phyloP scores from a whole-genome alignment of 2,329 filamentous ascomycete genomes.

The Diaporthe sp. region DNA sequence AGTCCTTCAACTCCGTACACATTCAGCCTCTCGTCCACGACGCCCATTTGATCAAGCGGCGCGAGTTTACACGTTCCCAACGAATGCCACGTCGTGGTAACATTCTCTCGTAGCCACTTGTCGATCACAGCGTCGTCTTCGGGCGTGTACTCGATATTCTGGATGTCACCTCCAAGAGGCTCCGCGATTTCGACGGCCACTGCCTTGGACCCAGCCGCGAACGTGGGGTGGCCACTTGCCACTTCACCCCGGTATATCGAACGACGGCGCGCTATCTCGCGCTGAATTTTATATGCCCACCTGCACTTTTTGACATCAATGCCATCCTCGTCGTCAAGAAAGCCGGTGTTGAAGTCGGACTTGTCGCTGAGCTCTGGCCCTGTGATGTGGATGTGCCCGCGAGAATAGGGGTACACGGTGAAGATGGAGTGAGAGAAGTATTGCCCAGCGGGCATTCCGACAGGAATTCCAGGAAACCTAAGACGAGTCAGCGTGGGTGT shows the following conservation, averaged over 20 bases:
- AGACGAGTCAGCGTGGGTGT: not conserved
- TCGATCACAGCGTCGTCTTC: constrained; percentile 64
- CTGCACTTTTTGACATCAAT: constrained; percentile 72
- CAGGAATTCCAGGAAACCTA: constrained; percentile 60
- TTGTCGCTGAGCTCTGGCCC: constrained; percentile 59
- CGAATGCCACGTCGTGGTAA: constrained; percentile 58
- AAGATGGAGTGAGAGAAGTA: constrained; percentile 68
- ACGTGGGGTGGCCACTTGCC: constrained; percentile 58
- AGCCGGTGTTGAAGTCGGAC: constrained; percentile 70
- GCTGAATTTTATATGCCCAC: constrained; percentile 72
- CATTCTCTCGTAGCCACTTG: constrained; percentile 53
- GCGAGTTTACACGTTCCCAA: constrained; percentile 62
- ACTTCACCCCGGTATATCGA: constrained; percentile 67
- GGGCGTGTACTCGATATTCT: constrained; percentile 60
- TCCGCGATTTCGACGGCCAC: not conserved
- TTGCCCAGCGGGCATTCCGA: constrained; percentile 55
- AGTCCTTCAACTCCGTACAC: constrained; percentile 59
- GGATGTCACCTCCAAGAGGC: constrained; percentile 32
- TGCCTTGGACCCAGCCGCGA: constrained; percentile 47
- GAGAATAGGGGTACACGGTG: constrained; percentile 72
- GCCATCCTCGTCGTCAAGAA: constrained; percentile 56
- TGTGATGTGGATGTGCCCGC: constrained; percentile 72
- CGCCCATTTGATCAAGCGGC: constrained; percentile 54
- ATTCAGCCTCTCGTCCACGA: constrained; percentile 57
- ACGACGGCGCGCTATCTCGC: constrained; percentile 44